Evolutionary conservation across 1,284 basidiomycete species (phyloP).

Genomic region (Irpex sp.): DNA sequence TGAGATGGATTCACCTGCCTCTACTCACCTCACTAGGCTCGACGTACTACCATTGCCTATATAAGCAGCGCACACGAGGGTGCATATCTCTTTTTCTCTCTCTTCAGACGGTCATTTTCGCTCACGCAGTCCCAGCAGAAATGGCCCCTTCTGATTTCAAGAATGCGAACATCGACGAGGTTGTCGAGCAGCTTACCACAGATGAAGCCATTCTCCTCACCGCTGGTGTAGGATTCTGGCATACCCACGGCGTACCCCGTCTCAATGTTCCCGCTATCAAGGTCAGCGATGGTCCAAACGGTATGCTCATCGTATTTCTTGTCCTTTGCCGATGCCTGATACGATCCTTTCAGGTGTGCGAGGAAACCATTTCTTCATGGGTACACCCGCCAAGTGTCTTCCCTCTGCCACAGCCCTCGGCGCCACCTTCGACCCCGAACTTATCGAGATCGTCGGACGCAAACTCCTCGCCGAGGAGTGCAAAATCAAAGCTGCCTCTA

Average conservation of each 20-base stretch:
- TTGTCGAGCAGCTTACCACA: constrained; percentile 62
- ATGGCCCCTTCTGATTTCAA: constrained; percentile 72
- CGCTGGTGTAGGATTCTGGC: constrained; percentile 75
- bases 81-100: not conserved
- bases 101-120: not conserved
- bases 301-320: constrained; percentile 28
- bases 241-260: constrained; percentile 61
- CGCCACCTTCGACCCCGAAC: constrained; percentile 68
- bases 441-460: constrained; percentile 59
- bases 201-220: constrained; percentile 70
- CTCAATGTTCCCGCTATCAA: constrained; percentile 71
- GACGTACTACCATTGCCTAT: not conserved
- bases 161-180: constrained; percentile 52
- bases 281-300: constrained; percentile 75
- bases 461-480: constrained; percentile 71
- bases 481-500: constrained; percentile 63
- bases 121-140: not conserved
- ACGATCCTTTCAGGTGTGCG: constrained; percentile 25
- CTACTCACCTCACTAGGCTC: not conserved
- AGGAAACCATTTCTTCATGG: constrained; percentile 36
- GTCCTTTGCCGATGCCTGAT: not conserved
- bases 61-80: not conserved
- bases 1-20: not conserved
- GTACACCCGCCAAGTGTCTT: constrained; percentile 58
- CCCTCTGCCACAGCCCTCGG: constrained; percentile 68